Percentiles rank a stretch among this genome's conserved stretches.
Evolutionary conservation across 2,329 filamentous ascomycete genomes (phyloP).

Genomic region (Pseudogymnoascus verrucosus): DNA sequence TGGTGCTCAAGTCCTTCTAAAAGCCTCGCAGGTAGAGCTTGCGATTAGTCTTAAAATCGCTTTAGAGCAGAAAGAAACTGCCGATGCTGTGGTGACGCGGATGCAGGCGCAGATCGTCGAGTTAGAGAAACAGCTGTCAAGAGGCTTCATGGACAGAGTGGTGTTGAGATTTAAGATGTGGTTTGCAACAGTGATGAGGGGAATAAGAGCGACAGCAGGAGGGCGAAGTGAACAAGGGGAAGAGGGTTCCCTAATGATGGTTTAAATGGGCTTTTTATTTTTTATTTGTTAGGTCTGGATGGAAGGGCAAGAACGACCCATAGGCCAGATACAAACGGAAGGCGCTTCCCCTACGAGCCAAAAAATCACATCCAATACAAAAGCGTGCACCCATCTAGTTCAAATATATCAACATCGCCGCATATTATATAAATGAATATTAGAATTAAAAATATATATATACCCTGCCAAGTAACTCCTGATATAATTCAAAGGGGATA

Average conservation of each 20-base stretch:
- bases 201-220: neutral
- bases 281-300: neutral
- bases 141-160: neutral
- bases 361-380: neutral
- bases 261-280: neutral
- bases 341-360: neutral
- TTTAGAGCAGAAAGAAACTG: neutral
- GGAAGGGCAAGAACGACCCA: neutral
- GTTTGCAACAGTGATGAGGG: neutral
- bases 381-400: neutral
- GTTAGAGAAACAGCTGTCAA: neutral
- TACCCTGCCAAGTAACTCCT: neutral
- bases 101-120: neutral
- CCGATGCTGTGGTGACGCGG: neutral
- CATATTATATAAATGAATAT: neutral
- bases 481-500: neutral
- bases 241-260: neutral
- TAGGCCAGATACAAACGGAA: neutral
- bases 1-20: neutral
- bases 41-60: neutral
- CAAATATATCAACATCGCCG: too few species aligned
- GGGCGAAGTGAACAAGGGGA: neutral
- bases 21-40: neutral
- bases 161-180: neutral
- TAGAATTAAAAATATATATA: neutral